Evolutionary conservation across 1,284 basidiomycete genomes (phyloP).

Genomic region (Pterulicium gracile): DNA sequence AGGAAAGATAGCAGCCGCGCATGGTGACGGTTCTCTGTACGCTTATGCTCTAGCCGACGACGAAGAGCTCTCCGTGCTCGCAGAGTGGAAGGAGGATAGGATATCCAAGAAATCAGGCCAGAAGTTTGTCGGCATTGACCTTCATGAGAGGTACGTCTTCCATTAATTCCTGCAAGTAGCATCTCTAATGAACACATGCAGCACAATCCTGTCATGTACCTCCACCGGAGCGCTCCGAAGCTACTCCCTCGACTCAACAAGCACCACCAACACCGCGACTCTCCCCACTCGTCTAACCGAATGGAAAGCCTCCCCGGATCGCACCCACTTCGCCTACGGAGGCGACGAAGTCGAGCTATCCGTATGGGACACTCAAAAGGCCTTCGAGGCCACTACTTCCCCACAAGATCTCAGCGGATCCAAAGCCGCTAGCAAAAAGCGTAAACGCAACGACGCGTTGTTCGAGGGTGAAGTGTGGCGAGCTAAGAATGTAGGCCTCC

Average conservation of each 20-base stretch:
- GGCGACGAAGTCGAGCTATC: slow-evolving; percentile 86
- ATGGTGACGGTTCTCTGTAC: slow-evolving; percentile 42
- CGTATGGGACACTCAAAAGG: slow-evolving; percentile 66
- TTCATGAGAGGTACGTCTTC: slow-evolving; percentile 29
- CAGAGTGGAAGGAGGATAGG: slow-evolving; percentile 55
- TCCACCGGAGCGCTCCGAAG: slow-evolving; percentile 59
- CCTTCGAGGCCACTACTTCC: slow-evolving; percentile 32
- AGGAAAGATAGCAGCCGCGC: slow-evolving; percentile 52
- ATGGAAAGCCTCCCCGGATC: slow-evolving; percentile 50
- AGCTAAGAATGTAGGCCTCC: slow-evolving; percentile 56
- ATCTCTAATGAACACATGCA: slow-evolving; percentile 14
- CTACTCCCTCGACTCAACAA: slow-evolving; percentile 21
- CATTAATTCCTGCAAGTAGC: background rate
- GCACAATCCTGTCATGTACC: slow-evolving; percentile 54
- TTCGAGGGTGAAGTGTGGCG: slow-evolving; percentile 71
- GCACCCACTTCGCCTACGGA: slow-evolving; percentile 62
- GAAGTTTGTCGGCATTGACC: slow-evolving; percentile 49
- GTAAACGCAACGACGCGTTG: slow-evolving; percentile 55
- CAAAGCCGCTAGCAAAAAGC: slow-evolving; percentile 36
- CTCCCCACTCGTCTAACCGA: slow-evolving; percentile 56
- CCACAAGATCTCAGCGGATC: slow-evolving; percentile 12
- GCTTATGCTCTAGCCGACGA: slow-evolving; percentile 31
- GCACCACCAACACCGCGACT: slow-evolving; percentile 17
- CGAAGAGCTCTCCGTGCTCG: slow-evolving; percentile 24
- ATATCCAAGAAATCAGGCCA: slow-evolving; percentile 32